phyloP scores from a whole-genome alignment of 192 early-diverging fungal species.

The Entomortierella lignicola region DNA sequence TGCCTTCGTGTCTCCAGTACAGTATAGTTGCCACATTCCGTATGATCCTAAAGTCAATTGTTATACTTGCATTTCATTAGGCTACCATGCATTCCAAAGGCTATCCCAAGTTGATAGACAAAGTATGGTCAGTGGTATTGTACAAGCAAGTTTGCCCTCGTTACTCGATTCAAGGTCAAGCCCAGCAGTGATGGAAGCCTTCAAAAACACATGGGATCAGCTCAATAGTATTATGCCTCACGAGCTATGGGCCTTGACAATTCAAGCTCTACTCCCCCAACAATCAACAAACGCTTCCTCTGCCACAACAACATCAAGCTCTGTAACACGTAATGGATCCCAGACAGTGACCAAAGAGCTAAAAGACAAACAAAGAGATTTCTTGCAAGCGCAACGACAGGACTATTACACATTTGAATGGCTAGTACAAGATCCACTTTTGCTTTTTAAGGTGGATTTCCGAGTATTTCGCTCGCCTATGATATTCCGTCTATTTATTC shows the following conservation, averaged over 20 bases:
- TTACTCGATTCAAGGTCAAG: constrained; percentile 27
- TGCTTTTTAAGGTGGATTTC: constrained; percentile 40
- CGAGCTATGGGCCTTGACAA: constrained; percentile 45
- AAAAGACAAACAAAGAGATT: not conserved
- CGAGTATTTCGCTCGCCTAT: constrained; percentile 35
- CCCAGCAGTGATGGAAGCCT: constrained; percentile 36
- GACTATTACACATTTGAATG: constrained; percentile 23
- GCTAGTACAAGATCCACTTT: constrained; percentile 43
- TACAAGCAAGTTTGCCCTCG: constrained; percentile 33
- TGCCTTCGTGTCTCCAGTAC: no score
- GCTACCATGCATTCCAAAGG: constrained; percentile 39
- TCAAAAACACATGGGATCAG: constrained; percentile 53
- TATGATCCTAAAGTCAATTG: not conserved
- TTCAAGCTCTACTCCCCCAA: constrained; percentile 21
- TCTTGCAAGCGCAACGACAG: not conserved
- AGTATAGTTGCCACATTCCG: no score
- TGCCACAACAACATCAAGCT: not conserved
- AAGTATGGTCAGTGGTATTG: constrained; percentile 11
- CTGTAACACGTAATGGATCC: not conserved
- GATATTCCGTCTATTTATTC: constrained; percentile 47
- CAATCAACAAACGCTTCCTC: not conserved
- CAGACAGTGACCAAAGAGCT: not conserved
- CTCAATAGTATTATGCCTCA: constrained; percentile 51
- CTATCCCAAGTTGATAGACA: constrained; percentile 25
- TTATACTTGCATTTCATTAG: not conserved